These are phyloP conservation scores for Acer negundo DNA, from an alignment of 345 rosid species.

Conservation along the genomic window DNA sequence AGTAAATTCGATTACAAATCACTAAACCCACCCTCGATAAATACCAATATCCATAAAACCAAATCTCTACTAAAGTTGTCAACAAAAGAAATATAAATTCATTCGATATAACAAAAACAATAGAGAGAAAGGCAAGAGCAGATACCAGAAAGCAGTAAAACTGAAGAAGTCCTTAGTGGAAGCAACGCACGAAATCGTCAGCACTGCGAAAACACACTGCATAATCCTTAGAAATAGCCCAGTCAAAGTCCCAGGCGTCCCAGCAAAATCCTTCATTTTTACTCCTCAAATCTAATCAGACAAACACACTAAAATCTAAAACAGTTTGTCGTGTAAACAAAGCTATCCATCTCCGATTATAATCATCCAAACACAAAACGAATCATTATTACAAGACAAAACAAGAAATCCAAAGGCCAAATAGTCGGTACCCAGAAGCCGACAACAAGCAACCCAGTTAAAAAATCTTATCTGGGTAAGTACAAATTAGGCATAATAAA, in stretches of 20 bases:
- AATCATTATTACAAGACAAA: neutral
- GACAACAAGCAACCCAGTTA: neutral
- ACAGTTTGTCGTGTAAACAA: slow-evolving; percentile 5
- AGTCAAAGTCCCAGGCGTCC: slow-evolving; percentile 80
- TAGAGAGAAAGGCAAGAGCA: slow-evolving; percentile 3
- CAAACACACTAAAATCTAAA: neutral
- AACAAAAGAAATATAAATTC: neutral
- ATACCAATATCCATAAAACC: neutral
- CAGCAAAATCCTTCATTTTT: slow-evolving; percentile 76
- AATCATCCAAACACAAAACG: slow-evolving; percentile 15
- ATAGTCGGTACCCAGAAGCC: slow-evolving; percentile 12
- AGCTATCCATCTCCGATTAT: slow-evolving; percentile 9
- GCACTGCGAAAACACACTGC: slow-evolving; percentile 76
- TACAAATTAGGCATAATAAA: neutral
- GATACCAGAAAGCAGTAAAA: slow-evolving; percentile 83
- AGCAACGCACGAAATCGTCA: slow-evolving; percentile 69
- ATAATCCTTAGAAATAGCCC: slow-evolving; percentile 61
- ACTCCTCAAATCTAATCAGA: slow-evolving; percentile 15
- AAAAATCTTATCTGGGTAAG: neutral
- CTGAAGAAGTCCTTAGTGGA: slow-evolving; percentile 57
- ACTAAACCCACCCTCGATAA: neutral
- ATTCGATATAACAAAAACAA: neutral
- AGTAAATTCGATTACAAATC: neutral
- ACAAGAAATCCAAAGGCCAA: neutral
- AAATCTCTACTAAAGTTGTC: neutral